Percentiles rank a stretch among this genome's conserved stretches.
Evolutionary conservation across 2,329 filamentous ascomycete genomes (phyloP).

Genomic region (Fusarium lyarnte): DNA sequence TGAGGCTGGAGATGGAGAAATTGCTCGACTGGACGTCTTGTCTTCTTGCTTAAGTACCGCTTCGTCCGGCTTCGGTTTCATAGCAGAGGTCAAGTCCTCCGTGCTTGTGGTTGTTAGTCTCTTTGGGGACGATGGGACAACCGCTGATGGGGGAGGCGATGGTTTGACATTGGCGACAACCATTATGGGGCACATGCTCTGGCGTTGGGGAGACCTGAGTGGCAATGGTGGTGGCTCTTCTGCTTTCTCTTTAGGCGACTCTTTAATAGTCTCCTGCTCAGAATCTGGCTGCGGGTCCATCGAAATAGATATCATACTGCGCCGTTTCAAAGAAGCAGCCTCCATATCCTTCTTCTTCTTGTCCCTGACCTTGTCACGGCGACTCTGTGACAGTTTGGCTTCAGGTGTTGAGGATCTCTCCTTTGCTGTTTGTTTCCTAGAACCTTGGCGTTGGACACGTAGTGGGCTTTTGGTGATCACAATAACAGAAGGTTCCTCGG

Average conservation of each 20-base stretch:
- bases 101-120: not conserved
- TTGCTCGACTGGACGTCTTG: slow-evolving; percentile 2
- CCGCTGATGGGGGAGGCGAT: slow-evolving; percentile 27
- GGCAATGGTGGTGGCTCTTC: slow-evolving; percentile 26
- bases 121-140: not conserved
- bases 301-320: slow-evolving; percentile 16
- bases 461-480: slow-evolving; percentile 39
- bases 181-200: slow-evolving; percentile 51
- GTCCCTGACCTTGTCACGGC: slow-evolving; percentile 52
- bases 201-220: slow-evolving; percentile 26
- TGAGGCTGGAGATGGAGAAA: slow-evolving; percentile 8
- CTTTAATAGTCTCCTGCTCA: slow-evolving; percentile 1
- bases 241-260: not conserved
- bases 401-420: slow-evolving; percentile 22
- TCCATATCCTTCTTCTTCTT: slow-evolving; percentile 55
- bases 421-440: not conserved
- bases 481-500: slow-evolving; percentile 21
- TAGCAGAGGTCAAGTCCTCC: not conserved
- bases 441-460: slow-evolving; percentile 2
- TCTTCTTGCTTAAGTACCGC: not conserved
- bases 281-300: not conserved
- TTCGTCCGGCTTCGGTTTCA: slow-evolving; percentile 5
- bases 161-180: slow-evolving; percentile 52
- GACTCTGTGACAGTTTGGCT: slow-evolving; percentile 43
- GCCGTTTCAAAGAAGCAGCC: slow-evolving; percentile 41